Evolutionary conservation across 2,329 filamentous ascomycete species (phyloP).

Genomic region (Colletotrichum lupini): DNA sequence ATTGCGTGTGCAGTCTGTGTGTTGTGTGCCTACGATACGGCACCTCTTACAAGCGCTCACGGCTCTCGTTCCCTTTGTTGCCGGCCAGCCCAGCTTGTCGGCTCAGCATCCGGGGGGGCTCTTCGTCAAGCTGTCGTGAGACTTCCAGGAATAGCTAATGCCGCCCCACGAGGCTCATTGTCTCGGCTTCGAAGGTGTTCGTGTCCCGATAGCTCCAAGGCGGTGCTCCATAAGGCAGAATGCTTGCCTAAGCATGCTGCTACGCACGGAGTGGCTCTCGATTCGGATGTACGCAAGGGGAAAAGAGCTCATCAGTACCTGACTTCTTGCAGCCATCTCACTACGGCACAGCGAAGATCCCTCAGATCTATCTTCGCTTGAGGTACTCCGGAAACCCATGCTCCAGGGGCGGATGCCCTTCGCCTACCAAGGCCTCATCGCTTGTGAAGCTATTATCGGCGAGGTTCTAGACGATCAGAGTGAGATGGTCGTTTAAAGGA

Average conservation of each 20-base stretch:
- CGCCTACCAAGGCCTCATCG: neutral
- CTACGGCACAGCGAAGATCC: neutral
- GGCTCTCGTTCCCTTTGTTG: conserved; percentile 28
- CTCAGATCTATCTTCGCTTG: conserved; percentile 5
- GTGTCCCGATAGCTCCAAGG: neutral
- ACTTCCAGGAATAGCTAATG: neutral
- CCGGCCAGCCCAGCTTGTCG: conserved; percentile 26
- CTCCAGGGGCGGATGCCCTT: conserved; percentile 13
- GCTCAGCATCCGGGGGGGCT: conserved; percentile 4
- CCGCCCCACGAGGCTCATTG: neutral
- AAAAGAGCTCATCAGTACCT: neutral
- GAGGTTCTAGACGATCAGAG: neutral
- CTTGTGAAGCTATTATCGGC: neutral
- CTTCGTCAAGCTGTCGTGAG: neutral
- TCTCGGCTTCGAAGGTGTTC: neutral
- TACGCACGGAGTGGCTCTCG: neutral
- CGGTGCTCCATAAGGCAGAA: neutral
- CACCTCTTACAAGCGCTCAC: neutral
- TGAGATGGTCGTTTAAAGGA: neutral
- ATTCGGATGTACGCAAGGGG: neutral
- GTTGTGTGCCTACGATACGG: neutral
- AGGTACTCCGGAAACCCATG: conserved; percentile 16
- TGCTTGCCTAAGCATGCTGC: neutral
- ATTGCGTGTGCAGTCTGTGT: neutral
- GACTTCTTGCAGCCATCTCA: neutral